phyloP scores from a whole-genome alignment of 345 rosid species.

The Arabidopsis suecica region DNA sequence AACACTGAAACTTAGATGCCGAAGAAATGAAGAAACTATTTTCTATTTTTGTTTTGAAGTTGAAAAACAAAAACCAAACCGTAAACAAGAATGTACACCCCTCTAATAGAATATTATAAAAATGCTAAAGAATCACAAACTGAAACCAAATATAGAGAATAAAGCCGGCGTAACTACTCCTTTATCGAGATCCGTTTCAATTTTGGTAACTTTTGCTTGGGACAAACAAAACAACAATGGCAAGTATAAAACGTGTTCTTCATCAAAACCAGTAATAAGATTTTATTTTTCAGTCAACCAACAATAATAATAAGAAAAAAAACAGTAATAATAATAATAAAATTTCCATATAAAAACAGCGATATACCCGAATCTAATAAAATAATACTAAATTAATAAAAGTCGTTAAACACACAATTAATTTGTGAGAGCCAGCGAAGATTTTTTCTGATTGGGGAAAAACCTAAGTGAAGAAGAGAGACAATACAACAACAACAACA shows the following conservation, averaged over 20 bases:
- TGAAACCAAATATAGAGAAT: background rate
- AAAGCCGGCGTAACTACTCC: background rate
- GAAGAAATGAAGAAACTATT: no score
- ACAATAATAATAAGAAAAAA: background rate
- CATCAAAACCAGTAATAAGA: background rate
- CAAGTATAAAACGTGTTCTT: background rate
- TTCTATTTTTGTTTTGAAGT: no score
- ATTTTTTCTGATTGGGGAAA: conserved; percentile 23
- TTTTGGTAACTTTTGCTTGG: background rate
- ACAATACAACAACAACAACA: background rate
- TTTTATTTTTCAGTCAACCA: background rate
- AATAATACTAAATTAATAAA: conserved; percentile 10
- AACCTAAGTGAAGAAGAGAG: conserved; percentile 15
- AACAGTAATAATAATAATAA: background rate
- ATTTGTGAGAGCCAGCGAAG: conserved; percentile 35
- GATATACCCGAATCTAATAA: conserved; percentile 18
- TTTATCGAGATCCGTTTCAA: background rate
- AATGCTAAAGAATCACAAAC: background rate
- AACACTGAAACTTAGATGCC: no score
- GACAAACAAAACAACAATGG: background rate
- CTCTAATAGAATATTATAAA: no score
- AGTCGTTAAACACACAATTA: conserved; percentile 32
- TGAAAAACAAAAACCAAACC: no score
- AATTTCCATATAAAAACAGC: background rate
- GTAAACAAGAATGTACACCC: no score